A percentile compares a stretch with the other conserved stretches of the same genome.
These are phyloP conservation scores for Arthroderma sp. DNA, from an alignment of 2,329 filamentous ascomycete genomes.

Conservation along the genomic window DNA sequence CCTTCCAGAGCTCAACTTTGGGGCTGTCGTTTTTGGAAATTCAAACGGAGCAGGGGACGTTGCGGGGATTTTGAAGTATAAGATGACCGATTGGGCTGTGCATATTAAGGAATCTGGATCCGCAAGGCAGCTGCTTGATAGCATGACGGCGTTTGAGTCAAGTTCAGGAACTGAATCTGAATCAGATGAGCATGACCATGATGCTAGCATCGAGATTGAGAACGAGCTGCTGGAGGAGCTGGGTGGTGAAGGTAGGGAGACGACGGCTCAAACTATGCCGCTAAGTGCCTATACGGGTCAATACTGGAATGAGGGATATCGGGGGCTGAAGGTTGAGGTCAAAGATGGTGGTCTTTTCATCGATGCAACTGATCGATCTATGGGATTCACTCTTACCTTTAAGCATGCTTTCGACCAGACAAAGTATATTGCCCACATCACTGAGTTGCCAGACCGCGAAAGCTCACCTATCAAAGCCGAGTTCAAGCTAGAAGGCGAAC, in stretches of 20 bases:
- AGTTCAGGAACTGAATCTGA: not conserved
- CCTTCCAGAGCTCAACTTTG: not conserved
- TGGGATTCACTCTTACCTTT: constrained; percentile 22
- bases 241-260: not conserved
- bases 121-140: not conserved
- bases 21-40: not conserved
- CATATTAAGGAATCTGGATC: constrained; percentile 7
- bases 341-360: constrained; percentile 21
- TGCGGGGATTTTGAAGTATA: not conserved
- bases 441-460: constrained; percentile 11
- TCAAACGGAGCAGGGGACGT: not conserved
- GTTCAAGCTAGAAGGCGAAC: constrained; percentile 16
- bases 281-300: not conserved
- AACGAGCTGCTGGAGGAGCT: not conserved
- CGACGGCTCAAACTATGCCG: not conserved
- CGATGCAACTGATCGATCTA: constrained; percentile 24
- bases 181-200: not conserved
- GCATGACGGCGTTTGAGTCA: not conserved
- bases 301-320: constrained; percentile 16
- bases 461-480: constrained; percentile 13
- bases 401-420: constrained; percentile 22
- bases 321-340: constrained; percentile 17
- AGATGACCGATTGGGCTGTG: constrained; percentile 19
- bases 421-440: constrained; percentile 19
- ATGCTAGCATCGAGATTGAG: not conserved